These are phyloP conservation scores for Naganishia vaughanmartiniae DNA, from an alignment of 768 basidiomycete species.

Conservation along the genomic window DNA sequence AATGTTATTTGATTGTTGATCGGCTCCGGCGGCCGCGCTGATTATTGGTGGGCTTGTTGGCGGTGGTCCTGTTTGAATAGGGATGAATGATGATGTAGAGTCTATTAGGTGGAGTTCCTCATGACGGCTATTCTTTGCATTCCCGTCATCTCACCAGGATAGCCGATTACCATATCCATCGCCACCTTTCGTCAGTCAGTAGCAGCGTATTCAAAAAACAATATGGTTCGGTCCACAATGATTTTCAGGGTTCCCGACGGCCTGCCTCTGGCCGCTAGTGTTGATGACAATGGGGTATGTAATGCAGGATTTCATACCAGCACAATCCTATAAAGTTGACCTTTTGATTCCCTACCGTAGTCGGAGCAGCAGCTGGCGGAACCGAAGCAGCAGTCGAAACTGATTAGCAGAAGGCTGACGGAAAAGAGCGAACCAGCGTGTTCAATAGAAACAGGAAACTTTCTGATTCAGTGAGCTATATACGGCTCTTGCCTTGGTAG, in stretches of 20 bases:
- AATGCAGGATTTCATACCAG: constrained; percentile 2
- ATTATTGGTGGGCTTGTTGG: too few relatives aligned
- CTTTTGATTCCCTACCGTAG: not conserved
- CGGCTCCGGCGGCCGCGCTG: not conserved
- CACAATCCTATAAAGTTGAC: too few relatives aligned
- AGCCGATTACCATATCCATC: too few relatives aligned
- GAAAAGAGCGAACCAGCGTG: constrained; percentile 92
- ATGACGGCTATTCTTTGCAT: not conserved
- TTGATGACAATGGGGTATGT: constrained; percentile 90
- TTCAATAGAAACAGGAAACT: constrained; percentile 91
- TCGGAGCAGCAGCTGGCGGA: constrained; percentile 82
- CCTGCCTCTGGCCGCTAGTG: constrained; percentile 87
- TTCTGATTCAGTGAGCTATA: constrained; percentile 81
- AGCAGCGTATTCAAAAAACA: not conserved
- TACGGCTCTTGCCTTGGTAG: not conserved
- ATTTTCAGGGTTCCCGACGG: constrained; percentile 51
- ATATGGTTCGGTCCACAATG: constrained; percentile 51
- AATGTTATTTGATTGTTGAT: not conserved
- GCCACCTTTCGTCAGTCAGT: not conserved
- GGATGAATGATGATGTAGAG: too few relatives aligned
- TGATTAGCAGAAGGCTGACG: constrained; percentile 90
- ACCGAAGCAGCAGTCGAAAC: constrained; percentile 96
- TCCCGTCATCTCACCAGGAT: not conserved
- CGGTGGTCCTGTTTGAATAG: too few relatives aligned
- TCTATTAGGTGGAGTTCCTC: too few relatives aligned